Evolutionary conservation across 23 red algal species (phyloP).

Genomic region (Gracilaria domingensis): DNA sequence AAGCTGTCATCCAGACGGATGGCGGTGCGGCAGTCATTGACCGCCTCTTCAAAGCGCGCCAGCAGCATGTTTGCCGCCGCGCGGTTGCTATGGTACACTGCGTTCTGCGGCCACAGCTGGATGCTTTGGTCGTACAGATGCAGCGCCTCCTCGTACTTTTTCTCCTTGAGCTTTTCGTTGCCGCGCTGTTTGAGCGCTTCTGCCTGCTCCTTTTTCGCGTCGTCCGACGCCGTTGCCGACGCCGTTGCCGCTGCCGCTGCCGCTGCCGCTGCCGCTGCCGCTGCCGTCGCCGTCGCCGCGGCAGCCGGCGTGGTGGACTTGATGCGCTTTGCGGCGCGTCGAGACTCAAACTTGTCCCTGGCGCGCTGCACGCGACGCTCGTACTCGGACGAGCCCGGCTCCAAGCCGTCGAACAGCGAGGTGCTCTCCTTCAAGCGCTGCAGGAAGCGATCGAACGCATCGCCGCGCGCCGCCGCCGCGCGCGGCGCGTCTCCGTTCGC

Average conservation of each 20-base stretch:
- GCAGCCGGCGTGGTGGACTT: not conserved
- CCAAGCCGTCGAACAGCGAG: slow-evolving; percentile 78
- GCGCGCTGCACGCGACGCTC: slow-evolving; percentile 71
- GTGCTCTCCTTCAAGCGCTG: slow-evolving; percentile 61
- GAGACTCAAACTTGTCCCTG: slow-evolving; percentile 71
- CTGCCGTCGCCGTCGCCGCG: not conserved
- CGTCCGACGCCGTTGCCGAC: not conserved
- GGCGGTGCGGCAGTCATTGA: slow-evolving; percentile 63
- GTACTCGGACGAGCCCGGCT: slow-evolving; percentile 74
- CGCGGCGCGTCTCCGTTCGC: not conserved
- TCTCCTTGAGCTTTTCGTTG: slow-evolving; percentile 60
- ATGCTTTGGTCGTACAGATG: slow-evolving; percentile 69
- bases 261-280: not conserved
- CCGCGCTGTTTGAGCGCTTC: slow-evolving; percentile 76
- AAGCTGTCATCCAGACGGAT: slow-evolving; percentile 71
- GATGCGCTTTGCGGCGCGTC: slow-evolving; percentile 34
- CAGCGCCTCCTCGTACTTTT: slow-evolving; percentile 59
- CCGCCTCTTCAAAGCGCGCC: slow-evolving; percentile 51
- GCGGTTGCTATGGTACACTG: slow-evolving; percentile 88
- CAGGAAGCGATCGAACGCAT: slow-evolving; percentile 83
- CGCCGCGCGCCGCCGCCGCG: too few relatives aligned
- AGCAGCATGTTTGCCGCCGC: slow-evolving; percentile 85
- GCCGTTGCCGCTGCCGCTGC: not conserved
- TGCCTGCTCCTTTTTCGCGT: slow-evolving; percentile 20
- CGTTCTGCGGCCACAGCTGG: slow-evolving; percentile 47